Conservation (phyloP, 306 rosid genomes). For the Purshia tridentata region DNA sequence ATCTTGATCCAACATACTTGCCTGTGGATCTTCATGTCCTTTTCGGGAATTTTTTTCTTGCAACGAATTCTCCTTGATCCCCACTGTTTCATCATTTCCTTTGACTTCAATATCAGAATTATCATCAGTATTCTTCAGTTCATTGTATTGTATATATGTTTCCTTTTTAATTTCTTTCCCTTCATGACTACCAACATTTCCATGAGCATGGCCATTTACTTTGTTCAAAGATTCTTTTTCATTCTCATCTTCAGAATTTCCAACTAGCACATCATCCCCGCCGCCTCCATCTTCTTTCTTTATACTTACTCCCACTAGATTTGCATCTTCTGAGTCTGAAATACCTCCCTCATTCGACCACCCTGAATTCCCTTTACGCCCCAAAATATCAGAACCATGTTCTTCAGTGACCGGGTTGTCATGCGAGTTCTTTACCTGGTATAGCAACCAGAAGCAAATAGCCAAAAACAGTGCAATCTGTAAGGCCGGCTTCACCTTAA, state of each 20-base stretch:
- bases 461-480: slow-evolving; percentile 36
- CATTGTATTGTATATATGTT: not conserved
- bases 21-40: not conserved
- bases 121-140: not conserved
- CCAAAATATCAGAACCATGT: slow-evolving; percentile 1
- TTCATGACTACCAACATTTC: not conserved
- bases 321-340: not conserved
- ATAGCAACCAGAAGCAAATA: slow-evolving; percentile 41
- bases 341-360: not conserved
- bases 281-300: not conserved
- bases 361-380: slow-evolving; percentile 16
- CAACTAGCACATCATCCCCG: not conserved
- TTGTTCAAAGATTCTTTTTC: not conserved
- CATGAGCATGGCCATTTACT: not conserved
- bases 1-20: not conserved
- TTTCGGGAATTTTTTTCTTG: not conserved
- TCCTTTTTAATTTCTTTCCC: slow-evolving; percentile 1
- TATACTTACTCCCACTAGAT: not conserved
- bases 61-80: not conserved
- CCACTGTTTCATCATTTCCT: not conserved
- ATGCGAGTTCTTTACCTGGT: slow-evolving; percentile 36
- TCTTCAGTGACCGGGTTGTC: not conserved
- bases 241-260: not conserved
- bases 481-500: slow-evolving; percentile 32
- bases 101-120: not conserved